Conservation (phyloP, 352 stramenopile genomes). For the Hyaloperonospora brassicae region DNA sequence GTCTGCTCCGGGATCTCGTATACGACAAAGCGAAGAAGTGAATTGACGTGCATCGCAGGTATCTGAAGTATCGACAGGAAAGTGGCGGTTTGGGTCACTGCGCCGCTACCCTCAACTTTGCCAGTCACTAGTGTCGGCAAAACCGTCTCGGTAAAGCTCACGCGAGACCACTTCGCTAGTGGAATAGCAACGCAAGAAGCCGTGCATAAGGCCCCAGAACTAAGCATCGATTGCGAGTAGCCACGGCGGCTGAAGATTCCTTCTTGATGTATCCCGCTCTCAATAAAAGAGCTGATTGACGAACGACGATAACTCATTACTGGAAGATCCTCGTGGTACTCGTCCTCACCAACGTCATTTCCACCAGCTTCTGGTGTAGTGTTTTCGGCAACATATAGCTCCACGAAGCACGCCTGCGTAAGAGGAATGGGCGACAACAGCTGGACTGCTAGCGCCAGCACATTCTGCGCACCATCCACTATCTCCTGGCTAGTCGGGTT, state of each 20-base stretch:
- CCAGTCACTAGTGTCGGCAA: slow-evolving; percentile 47
- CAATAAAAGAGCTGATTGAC: slow-evolving; percentile 68
- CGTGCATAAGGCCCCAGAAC: slow-evolving; percentile 15
- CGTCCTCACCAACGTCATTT: slow-evolving; percentile 46
- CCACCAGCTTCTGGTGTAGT: slow-evolving; percentile 25
- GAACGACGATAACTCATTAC: slow-evolving; percentile 42
- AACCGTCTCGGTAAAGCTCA: slow-evolving; percentile 74
- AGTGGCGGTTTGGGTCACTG: slow-evolving; percentile 47
- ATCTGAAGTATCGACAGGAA: slow-evolving; percentile 80
- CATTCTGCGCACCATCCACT: slow-evolving; percentile 51
- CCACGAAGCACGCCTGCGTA: slow-evolving; percentile 64
- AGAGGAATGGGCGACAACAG: slow-evolving; percentile 52
- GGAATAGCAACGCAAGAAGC: slow-evolving; percentile 26
- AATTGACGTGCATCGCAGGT: slow-evolving; percentile 50
- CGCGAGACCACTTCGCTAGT: slow-evolving; percentile 48
- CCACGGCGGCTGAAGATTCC: slow-evolving; percentile 45
- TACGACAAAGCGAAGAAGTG: slow-evolving; percentile 71
- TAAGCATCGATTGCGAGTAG: slow-evolving; percentile 39
- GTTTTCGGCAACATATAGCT: slow-evolving; percentile 66
- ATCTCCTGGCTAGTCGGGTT: slow-evolving; percentile 50
- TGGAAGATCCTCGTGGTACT: slow-evolving; percentile 46
- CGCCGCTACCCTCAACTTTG: slow-evolving; percentile 15
- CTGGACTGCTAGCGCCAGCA: slow-evolving; percentile 71
- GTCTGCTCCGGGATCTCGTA: slow-evolving; percentile 65
- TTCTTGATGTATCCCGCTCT: slow-evolving; percentile 61